phyloP scores from a whole-genome alignment of 208 protist genomes.

The Trichomonas gallinae region DNA sequence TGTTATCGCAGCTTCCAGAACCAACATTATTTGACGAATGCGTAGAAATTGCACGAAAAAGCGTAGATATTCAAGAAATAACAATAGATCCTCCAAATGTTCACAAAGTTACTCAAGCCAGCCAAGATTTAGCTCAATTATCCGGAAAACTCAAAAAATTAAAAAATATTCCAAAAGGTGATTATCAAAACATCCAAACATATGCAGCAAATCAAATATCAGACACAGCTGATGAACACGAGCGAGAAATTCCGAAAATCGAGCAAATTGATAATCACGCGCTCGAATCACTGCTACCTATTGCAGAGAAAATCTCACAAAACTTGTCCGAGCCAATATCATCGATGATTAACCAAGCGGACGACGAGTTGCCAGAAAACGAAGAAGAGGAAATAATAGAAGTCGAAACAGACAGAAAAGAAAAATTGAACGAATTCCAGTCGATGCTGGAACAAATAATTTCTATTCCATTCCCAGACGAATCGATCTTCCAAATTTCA shows the following conservation, averaged over 20 bases:
- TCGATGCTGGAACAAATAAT: background rate
- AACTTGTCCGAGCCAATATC: background rate
- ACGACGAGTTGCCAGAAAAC: background rate
- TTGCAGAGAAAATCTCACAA: background rate
- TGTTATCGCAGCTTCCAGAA: background rate
- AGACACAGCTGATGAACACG: background rate
- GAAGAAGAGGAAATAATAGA: background rate
- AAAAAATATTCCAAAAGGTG: background rate
- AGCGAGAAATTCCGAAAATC: background rate
- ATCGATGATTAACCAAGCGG: background rate
- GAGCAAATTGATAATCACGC: background rate
- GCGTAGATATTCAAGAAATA: background rate
- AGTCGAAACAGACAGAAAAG: background rate
- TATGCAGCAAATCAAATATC: background rate
- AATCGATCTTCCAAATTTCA: background rate
- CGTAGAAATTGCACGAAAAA: background rate
- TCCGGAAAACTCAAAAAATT: background rate
- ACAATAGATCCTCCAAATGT: background rate
- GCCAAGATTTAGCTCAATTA: background rate
- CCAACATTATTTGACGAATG: background rate
- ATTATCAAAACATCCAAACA: background rate
- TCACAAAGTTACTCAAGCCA: background rate
- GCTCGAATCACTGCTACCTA: background rate
- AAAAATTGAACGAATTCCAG: background rate
- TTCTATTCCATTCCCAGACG: background rate